A percentile compares a stretch with the other conserved stretches of the same genome.
Conservation (phyloP, 768 basidiomycete species). For the Leccinum olivaceopallidum region DNA sequence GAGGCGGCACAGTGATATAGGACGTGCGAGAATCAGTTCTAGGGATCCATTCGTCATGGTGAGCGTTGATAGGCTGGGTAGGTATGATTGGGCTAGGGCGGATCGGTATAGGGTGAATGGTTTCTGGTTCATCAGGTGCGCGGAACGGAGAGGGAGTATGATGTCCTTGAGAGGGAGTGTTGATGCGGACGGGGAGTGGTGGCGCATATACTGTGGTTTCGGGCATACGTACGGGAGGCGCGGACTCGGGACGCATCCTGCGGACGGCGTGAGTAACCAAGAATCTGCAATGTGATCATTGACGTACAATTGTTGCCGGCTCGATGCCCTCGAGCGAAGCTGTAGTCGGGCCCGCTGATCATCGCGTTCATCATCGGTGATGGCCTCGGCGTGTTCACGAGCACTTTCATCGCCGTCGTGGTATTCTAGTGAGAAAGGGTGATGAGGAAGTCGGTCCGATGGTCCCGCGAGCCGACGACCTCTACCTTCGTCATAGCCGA, state of each 20-base stretch:
- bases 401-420: conserved; percentile 16
- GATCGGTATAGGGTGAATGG: conserved; percentile 31
- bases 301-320: conserved; percentile 28
- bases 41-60: conserved; percentile 33
- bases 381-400: conserved; percentile 13
- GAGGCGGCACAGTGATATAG: conserved; percentile 24
- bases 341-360: conserved; percentile 17
- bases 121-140: conserved; percentile 23
- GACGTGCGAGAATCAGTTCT: conserved; percentile 28
- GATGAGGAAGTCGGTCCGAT: conserved; percentile 14
- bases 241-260: conserved; percentile 30
- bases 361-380: conserved; percentile 24
- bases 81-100: conserved; percentile 20
- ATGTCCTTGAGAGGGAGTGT: conserved; percentile 23
- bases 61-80: conserved; percentile 7
- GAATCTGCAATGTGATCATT: not conserved
- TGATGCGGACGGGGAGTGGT: conserved; percentile 21
- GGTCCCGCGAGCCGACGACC: conserved; percentile 10
- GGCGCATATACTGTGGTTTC: conserved; percentile 18
- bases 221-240: conserved; percentile 26
- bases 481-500: conserved; percentile 33
- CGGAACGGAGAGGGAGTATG: conserved; percentile 12
- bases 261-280: conserved; percentile 15
- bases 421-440: conserved; percentile 14
- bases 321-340: conserved; percentile 18